Percentiles rank a stretch among this genome's conserved stretches.
Conservation (phyloP, 495 filamentous ascomycete genomes). For the Aspergillus homomorphus region DNA sequence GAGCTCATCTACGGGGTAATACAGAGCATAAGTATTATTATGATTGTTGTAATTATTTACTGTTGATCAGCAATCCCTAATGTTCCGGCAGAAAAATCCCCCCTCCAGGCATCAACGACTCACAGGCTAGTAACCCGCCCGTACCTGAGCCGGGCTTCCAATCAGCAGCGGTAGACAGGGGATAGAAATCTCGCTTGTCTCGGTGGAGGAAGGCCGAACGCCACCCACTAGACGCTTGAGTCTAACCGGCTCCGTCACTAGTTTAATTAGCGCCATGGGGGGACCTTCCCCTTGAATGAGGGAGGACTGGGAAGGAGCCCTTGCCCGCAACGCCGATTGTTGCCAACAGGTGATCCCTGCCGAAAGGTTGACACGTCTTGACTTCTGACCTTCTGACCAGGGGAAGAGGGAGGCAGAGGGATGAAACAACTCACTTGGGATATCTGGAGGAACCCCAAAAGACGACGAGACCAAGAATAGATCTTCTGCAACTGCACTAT, state of each 20-base stretch:
- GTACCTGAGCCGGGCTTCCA: conserved; percentile 27
- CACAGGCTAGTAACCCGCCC: conserved; percentile 23
- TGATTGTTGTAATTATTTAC: not conserved
- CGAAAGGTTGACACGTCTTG: conserved; percentile 13
- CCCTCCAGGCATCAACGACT: conserved; percentile 15
- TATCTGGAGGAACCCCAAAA: not conserved
- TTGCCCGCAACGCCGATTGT: conserved; percentile 1
- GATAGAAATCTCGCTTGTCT: conserved; percentile 30
- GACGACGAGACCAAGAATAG: conserved; percentile 8
- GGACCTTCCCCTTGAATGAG: not conserved
- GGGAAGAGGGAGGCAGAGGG: not conserved
- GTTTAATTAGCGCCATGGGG: conserved; percentile 17
- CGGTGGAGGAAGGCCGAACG: conserved; percentile 19
- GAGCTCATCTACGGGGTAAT: too few species aligned
- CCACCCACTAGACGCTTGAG: conserved; percentile 15
- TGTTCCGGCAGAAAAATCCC: conserved; percentile 16
- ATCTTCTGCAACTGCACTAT: not conserved
- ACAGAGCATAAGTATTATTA: not conserved
- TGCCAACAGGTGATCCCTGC: conserved; percentile 9
- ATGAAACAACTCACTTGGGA: conserved; percentile 13
- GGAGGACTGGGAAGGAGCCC: not conserved
- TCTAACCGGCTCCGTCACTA: conserved; percentile 11
- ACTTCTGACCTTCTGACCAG: conserved; percentile 2
- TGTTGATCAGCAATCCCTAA: conserved; percentile 6
- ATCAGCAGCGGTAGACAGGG: conserved; percentile 24